Conservation (phyloP, 106 monocot genomes). For the Iris macrosiphon region DNA sequence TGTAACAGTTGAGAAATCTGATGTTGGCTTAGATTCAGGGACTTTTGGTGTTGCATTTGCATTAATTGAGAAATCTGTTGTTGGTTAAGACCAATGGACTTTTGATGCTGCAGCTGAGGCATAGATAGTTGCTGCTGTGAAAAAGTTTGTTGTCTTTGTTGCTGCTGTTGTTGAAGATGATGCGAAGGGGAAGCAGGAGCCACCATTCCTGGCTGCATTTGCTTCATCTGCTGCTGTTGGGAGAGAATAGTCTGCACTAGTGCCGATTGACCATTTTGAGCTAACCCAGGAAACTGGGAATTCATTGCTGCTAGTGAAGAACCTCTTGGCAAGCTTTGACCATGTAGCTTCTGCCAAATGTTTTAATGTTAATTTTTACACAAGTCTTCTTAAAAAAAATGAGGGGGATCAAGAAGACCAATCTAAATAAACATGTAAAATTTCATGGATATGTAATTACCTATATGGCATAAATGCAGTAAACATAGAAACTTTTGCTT, state of each 20-base stretch:
- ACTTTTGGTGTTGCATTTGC: slow-evolving; percentile 37
- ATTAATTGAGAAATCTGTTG: slow-evolving; percentile 55
- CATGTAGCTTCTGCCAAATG: slow-evolving; percentile 48
- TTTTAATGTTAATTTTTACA: too few relatives aligned
- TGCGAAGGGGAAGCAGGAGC: slow-evolving; percentile 43
- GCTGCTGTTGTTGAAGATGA: slow-evolving; percentile 55
- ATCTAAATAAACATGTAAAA: too few relatives aligned
- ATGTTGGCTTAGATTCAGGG: slow-evolving; percentile 30
- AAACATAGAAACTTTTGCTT: too few relatives aligned
- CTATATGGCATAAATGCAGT: too few relatives aligned
- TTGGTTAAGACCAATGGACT: slow-evolving; percentile 27
- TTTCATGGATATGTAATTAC: too few relatives aligned
- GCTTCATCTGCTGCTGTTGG: slow-evolving; percentile 65
- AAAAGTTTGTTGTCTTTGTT: slow-evolving; percentile 34
- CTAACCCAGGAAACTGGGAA: slow-evolving; percentile 42
- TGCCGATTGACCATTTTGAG: slow-evolving; percentile 56
- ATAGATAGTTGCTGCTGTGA: slow-evolving; percentile 39
- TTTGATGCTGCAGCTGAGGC: slow-evolving; percentile 29
- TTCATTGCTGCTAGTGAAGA: slow-evolving; percentile 57
- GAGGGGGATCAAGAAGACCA: too few relatives aligned
- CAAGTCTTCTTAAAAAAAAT: too few relatives aligned
- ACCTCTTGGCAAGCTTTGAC: slow-evolving; percentile 48
- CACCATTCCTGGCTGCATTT: slow-evolving; percentile 38
- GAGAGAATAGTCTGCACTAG: slow-evolving; percentile 43
- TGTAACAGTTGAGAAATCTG: slow-evolving; percentile 56